Percentiles rank a stretch among this genome's conserved stretches.
These are phyloP conservation scores for Neophaeococcomyces mojaviensis DNA, from an alignment of 2,329 filamentous ascomycete species.

Conservation along the genomic window DNA sequence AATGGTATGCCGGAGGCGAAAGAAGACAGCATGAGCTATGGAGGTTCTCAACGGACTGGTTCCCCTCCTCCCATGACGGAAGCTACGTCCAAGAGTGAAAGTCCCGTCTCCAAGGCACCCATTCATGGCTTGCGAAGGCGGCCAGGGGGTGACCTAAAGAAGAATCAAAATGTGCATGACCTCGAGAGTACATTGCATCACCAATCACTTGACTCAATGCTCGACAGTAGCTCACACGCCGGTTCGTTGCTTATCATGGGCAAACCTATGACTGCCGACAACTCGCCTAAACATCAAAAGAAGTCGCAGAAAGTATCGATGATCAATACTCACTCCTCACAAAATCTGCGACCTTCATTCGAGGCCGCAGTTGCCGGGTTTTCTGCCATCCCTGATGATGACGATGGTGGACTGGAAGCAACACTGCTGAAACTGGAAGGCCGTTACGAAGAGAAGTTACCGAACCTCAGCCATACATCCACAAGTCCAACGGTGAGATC, in stretches of 20 bases:
- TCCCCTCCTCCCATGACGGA: constrained; percentile 8
- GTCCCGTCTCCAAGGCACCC: constrained; percentile 18
- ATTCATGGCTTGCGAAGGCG: constrained; percentile 59
- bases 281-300: constrained; percentile 18
- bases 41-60: not conserved
- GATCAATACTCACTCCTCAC: constrained; percentile 47
- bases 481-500: not conserved
- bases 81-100: constrained; percentile 6
- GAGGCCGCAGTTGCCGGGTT: constrained; percentile 82
- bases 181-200: constrained; percentile 39
- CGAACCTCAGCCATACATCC: constrained; percentile 8
- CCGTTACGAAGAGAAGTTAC: constrained; percentile 56
- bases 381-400: constrained; percentile 80
- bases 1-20: not conserved
- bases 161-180: constrained; percentile 58
- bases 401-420: constrained; percentile 86
- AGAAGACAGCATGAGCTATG: no score
- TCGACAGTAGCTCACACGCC: constrained; percentile 23
- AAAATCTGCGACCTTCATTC: constrained; percentile 62
- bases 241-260: constrained; percentile 26
- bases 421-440: constrained; percentile 88
- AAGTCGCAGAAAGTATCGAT: constrained; percentile 32
- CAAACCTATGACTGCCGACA: constrained; percentile 8
- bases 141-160: constrained; percentile 67
- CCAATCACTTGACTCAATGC: constrained; percentile 32